Conservation (phyloP, 495 filamentous ascomycete genomes). For the Cercophora sp. region DNA sequence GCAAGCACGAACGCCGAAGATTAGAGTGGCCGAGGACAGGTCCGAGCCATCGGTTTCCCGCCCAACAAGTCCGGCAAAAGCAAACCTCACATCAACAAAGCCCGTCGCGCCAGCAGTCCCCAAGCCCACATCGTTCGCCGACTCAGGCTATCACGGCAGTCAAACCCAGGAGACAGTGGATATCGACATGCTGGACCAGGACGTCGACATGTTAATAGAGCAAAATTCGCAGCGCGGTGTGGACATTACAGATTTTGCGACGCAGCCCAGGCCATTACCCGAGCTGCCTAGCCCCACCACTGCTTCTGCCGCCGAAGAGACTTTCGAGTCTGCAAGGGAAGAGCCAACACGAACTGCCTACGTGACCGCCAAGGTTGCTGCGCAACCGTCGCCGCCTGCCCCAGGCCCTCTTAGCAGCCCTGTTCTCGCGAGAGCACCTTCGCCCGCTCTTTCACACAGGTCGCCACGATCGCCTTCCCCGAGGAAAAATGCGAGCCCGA, state of each 20-base stretch:
- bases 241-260: conserved; percentile 17
- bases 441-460: conserved; percentile 22
- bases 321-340: conserved; percentile 67
- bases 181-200: conserved; percentile 20
- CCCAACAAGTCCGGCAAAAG: conserved; percentile 24
- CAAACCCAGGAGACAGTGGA: conserved; percentile 42
- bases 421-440: conserved; percentile 6
- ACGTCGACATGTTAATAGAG: conserved; percentile 5
- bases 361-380: conserved; percentile 1
- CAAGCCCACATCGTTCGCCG: conserved; percentile 35
- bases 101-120: conserved; percentile 15
- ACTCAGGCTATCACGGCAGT: conserved; percentile 83
- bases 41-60: conserved; percentile 22
- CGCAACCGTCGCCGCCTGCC: conserved; percentile 13
- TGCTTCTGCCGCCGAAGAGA: conserved; percentile 18
- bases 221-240: conserved; percentile 14
- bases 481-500: conserved; percentile 19
- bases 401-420: conserved; percentile 19
- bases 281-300: conserved; percentile 22
- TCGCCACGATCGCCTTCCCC: conserved; percentile 25
- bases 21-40: conserved; percentile 35
- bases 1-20: conserved; percentile 34
- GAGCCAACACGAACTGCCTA: conserved; percentile 29
- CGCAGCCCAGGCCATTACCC: conserved; percentile 7
- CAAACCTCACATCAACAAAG: conserved; percentile 14